These are phyloP conservation scores for Perkinsus marinus DNA, from an alignment of 169 alveolate species.

Conservation along the genomic window DNA sequence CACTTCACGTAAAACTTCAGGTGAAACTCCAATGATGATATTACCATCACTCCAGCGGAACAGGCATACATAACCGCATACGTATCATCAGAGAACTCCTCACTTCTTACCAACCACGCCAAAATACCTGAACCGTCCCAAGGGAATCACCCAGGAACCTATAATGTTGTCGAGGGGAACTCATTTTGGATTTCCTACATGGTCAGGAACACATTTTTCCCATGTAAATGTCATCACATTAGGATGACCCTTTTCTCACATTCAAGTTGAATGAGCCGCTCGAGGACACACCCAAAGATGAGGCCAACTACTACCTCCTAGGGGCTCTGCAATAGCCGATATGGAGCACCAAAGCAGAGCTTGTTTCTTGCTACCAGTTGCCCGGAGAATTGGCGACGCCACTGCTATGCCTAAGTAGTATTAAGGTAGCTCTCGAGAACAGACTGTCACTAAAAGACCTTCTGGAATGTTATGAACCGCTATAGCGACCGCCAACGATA, in stretches of 20 bases:
- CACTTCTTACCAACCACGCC: not conserved
- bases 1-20: no score
- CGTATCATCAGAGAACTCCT: not conserved
- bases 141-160: no score
- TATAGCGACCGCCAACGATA: conserved; percentile 8
- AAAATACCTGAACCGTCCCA: not conserved
- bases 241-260: no score
- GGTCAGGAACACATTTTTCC: no score
- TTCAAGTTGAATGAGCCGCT: not conserved
- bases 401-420: not conserved
- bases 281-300: not conserved
- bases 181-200: no score
- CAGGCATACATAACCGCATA: not conserved
- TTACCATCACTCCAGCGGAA: not conserved
- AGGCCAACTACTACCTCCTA: not conserved
- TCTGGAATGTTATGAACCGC: conserved; percentile 19
- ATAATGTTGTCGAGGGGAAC: no score
- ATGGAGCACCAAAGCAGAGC: not conserved
- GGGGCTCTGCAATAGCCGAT: not conserved
- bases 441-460: not conserved
- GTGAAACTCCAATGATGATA: no score
- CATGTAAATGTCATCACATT: no score
- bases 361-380: not conserved
- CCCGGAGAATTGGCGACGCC: not conserved
- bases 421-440: not conserved